phyloP scores from a whole-genome alignment of 176 grass and related monocot genomes.

The Eragrostis curvula region DNA sequence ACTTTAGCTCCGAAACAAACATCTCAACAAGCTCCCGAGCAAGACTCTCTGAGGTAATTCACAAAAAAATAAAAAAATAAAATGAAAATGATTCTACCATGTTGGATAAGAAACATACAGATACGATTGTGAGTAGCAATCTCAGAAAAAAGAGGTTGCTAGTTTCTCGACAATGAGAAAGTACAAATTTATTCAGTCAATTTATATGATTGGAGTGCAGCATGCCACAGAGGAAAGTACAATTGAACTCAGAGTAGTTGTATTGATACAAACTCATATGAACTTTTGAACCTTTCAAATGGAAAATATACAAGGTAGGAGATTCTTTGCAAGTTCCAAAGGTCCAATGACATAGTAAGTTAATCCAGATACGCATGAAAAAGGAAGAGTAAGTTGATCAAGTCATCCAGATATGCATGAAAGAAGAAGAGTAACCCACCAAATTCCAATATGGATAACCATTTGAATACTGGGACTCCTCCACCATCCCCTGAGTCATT shows the following conservation, averaged over 20 bases:
- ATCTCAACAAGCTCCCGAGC: constrained; percentile 74
- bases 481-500: constrained; percentile 85
- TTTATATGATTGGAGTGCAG: background rate
- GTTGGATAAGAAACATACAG: background rate
- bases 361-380: constrained; percentile 15
- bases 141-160: background rate
- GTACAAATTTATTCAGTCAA: constrained; percentile 26
- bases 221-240: constrained; percentile 7
- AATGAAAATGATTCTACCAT: constrained; percentile 17
- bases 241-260: constrained; percentile 8
- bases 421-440: constrained; percentile 39
- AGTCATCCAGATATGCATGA: constrained; percentile 6
- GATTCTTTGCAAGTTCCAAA: background rate
- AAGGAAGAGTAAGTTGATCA: background rate
- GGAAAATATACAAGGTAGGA: background rate
- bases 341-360: background rate
- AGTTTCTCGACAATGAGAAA: constrained; percentile 6
- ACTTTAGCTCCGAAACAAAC: constrained; percentile 74
- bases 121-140: background rate
- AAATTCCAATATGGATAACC: constrained; percentile 67
- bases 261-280: constrained; percentile 15
- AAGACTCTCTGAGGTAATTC: constrained; percentile 67
- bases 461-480: constrained; percentile 68
- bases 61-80: constrained; percentile 14
- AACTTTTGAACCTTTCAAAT: constrained; percentile 5